Evolutionary conservation across 306 rosid genomes (phyloP).

Genomic region (Bauhinia variegata): DNA sequence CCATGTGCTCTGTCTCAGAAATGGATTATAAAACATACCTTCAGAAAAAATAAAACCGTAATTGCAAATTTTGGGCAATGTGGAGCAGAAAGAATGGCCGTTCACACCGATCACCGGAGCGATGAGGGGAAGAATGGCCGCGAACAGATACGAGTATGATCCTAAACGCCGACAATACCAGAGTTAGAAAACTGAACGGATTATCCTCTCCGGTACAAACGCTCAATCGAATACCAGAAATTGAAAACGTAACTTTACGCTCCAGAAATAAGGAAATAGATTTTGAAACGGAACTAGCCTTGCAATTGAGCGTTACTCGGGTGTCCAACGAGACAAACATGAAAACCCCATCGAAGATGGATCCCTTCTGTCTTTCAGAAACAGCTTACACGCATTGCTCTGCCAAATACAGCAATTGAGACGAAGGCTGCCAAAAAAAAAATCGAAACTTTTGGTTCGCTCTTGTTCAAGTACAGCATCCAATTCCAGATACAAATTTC

Average conservation of each 20-base stretch:
- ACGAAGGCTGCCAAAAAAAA: not conserved
- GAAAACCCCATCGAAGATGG: not conserved
- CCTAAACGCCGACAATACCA: not conserved
- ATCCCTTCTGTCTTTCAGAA: not conserved
- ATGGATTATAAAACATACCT: slow-evolving; percentile 29
- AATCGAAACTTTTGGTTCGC: not conserved
- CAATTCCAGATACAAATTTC: not conserved
- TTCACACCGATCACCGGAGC: not conserved
- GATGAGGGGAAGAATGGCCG: not conserved
- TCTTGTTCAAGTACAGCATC: not conserved
- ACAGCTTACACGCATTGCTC: not conserved
- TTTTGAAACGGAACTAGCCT: slow-evolving; percentile 9
- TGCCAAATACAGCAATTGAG: not conserved
- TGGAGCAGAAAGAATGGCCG: not conserved
- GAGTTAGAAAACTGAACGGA: not conserved
- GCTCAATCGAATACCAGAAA: not conserved
- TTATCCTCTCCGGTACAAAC: not conserved
- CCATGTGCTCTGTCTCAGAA: slow-evolving; percentile 12
- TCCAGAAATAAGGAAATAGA: slow-evolving; percentile 29
- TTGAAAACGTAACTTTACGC: not conserved
- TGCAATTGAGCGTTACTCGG: not conserved
- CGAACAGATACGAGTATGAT: slow-evolving; percentile 10
- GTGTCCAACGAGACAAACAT: not conserved
- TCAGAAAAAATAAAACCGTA: not conserved
- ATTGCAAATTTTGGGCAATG: not conserved